These are phyloP conservation scores for Cerrena zonata DNA, from an alignment of 1,284 basidiomycete genomes.

Conservation along the genomic window DNA sequence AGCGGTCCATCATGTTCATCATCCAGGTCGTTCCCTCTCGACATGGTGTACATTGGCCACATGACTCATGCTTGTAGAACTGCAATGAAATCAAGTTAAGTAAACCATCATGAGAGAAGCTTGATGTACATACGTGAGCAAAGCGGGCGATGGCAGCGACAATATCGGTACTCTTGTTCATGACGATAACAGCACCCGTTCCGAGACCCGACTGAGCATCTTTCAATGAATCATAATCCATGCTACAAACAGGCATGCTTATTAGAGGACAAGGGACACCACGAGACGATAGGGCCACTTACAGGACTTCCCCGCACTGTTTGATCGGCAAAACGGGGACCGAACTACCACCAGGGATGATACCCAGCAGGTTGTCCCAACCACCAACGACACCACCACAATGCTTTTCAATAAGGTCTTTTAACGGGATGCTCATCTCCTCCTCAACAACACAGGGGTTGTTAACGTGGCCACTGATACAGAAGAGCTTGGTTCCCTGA, in stretches of 20 bases:
- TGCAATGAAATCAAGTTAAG: slow-evolving; percentile 22
- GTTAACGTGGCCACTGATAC: slow-evolving; percentile 96
- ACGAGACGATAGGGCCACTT: slow-evolving; percentile 36
- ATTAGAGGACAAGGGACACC: slow-evolving; percentile 3
- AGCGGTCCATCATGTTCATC: slow-evolving; percentile 96
- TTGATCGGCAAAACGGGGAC: slow-evolving; percentile 89
- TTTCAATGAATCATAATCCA: slow-evolving; percentile 98
- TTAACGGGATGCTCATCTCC: slow-evolving; percentile 96
- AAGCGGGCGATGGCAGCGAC: slow-evolving; percentile 91
- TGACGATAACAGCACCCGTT: slow-evolving; percentile 97
- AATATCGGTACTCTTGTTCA: slow-evolving; percentile 96
- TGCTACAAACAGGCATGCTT: slow-evolving; percentile 40
- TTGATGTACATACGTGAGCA: slow-evolving; percentile 52
- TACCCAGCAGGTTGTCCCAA: slow-evolving; percentile 93
- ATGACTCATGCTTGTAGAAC: slow-evolving; percentile 99
- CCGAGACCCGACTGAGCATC: slow-evolving; percentile 92
- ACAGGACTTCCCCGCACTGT: slow-evolving; percentile 80
- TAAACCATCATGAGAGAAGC: neutral
- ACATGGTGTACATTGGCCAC: slow-evolving; percentile 97
- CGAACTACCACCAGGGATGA: slow-evolving; percentile 91
- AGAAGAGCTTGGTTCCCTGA: slow-evolving; percentile 92
- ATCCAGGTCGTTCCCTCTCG: slow-evolving; percentile 96
- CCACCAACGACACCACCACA: slow-evolving; percentile 92
- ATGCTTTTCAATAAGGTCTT: slow-evolving; percentile 93
- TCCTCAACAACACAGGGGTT: slow-evolving; percentile 98